Conservation (phyloP, 208 protist species). For the Wallacemonas collosoma region DNA sequence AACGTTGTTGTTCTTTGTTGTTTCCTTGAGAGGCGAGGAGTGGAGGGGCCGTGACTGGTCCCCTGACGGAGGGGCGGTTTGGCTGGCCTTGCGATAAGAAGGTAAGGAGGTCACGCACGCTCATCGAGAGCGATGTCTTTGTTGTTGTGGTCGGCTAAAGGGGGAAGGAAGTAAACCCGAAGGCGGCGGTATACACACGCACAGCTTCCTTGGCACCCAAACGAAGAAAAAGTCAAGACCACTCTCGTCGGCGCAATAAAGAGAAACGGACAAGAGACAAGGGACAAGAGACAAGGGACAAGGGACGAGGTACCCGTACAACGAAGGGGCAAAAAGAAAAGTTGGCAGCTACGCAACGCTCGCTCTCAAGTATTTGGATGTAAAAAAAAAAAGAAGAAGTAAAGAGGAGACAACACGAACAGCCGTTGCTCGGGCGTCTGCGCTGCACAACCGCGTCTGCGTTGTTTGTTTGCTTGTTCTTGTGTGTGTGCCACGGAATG, state of each 20-base stretch:
- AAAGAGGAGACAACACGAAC: not conserved
- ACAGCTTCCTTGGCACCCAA: not conserved
- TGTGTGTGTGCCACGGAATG: too few species aligned
- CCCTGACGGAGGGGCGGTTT: not conserved
- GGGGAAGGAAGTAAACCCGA: too few species aligned
- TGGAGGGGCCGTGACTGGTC: too few species aligned
- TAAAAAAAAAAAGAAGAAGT: constrained; percentile 9
- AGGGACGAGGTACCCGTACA: not conserved
- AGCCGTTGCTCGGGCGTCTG: too few species aligned
- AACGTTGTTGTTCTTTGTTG: too few species aligned
- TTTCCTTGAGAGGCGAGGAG: too few species aligned
- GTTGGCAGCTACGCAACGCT: not conserved
- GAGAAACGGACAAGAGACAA: not conserved
- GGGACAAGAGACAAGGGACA: constrained; percentile 1
- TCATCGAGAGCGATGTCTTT: too few species aligned
- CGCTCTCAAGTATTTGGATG: not conserved
- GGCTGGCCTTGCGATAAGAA: not conserved
- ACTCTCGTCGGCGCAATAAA: not conserved
- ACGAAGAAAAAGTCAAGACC: not conserved
- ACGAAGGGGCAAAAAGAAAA: not conserved
- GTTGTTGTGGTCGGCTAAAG: too few species aligned
- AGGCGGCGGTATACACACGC: too few species aligned
- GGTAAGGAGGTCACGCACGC: not conserved
- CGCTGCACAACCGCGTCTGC: too few species aligned
- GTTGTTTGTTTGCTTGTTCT: too few species aligned